A percentile compares a stretch with the other conserved stretches of the same genome.
Conservation (phyloP, 2,329 filamentous ascomycete species). For the Fusarium vanettenii region DNA sequence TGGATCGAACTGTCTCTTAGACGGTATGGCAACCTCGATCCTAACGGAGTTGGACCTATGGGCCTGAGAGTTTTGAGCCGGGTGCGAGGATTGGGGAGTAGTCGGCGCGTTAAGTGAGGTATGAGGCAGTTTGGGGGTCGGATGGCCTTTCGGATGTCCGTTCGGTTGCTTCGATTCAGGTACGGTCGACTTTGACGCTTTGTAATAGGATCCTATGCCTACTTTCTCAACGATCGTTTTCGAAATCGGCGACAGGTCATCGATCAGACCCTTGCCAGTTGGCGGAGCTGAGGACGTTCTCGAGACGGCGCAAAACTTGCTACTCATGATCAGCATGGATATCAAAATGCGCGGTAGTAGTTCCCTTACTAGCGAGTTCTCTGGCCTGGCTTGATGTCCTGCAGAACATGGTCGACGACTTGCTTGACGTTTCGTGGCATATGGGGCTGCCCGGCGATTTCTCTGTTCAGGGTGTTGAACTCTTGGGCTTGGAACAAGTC, state of each 20-base stretch:
- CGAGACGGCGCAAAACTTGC: conserved; percentile 61
- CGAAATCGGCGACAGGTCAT: conserved; percentile 62
- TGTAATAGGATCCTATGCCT: conserved; percentile 54
- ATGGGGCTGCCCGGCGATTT: conserved; percentile 69
- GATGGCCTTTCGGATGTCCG: conserved; percentile 46
- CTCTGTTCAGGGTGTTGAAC: conserved; percentile 77
- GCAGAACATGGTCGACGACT: conserved; percentile 78
- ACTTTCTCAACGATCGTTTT: conserved; percentile 55
- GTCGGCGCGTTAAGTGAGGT: conserved; percentile 36
- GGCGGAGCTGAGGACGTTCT: conserved; percentile 36
- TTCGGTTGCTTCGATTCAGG: conserved; percentile 49
- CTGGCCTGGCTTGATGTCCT: conserved; percentile 77
- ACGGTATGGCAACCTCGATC: conserved; percentile 62
- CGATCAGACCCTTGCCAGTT: conserved; percentile 47
- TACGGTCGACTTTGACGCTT: conserved; percentile 50
- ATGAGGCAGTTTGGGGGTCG: conserved; percentile 31
- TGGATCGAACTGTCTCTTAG: conserved; percentile 54
- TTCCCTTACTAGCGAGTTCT: conserved; percentile 73
- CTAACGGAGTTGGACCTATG: conserved; percentile 51
- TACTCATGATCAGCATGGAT: conserved; percentile 49
- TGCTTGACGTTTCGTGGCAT: conserved; percentile 76
- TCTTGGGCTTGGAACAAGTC: conserved; percentile 64
- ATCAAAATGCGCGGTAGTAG: background rate
- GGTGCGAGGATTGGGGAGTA: conserved; percentile 23
- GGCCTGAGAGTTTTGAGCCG: conserved; percentile 44